Evolutionary conservation across 1,284 basidiomycete genomes (phyloP), one percentile per base, ranked within the genome.

Genomic region (Exsudoporus floridanus): DNA sequence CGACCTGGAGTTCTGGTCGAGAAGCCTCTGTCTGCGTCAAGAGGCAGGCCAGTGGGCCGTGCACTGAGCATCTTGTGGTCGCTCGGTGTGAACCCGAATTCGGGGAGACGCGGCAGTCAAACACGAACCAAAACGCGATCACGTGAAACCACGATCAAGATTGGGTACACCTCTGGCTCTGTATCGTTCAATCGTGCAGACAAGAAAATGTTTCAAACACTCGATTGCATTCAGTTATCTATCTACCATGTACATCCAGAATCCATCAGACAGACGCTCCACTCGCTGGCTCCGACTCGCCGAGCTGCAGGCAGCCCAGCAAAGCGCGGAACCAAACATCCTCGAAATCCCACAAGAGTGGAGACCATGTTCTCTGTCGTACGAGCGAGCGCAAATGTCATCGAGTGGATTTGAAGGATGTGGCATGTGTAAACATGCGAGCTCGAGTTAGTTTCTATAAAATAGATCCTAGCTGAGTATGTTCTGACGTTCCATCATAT

Each of bases 381-480:
- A 88, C 85, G 84, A 84, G 84, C 62, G 78, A 80, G 78, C 77
- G 84, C 78, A 65, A 58, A 71, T 72, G 76, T 88, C 86, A 88
- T 88, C 86, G 77, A 84, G 76, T 84, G 86, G 82, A 88, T 81
- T 78, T 81, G 79, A 86, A 86, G 79, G 77, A 82, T 82, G 82
- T 73, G 85, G 85, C 86, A 88, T 84, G 83, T 80, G 78, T 87
- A 86, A 86, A 88, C 84, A 86, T 87, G 86, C 86, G 82, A 86
- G 84, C 84, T 86, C 78, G 84, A 86, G 86, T 88, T 84, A 88
- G 86, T 85, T 84, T 83, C 86, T 88, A 85, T 88, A 84, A 80
- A 88, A 89, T 79, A 89, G 86, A 89, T 88, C 86, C 86, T 88
- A 80, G 79, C 78, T 86, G 86, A 89, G 86, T 88, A 88, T 88